A percentile compares a stretch with the other conserved stretches of the same genome.
phyloP scores from a whole-genome alignment of 2,329 filamentous ascomycete genomes.

The Xylaria sp. region DNA sequence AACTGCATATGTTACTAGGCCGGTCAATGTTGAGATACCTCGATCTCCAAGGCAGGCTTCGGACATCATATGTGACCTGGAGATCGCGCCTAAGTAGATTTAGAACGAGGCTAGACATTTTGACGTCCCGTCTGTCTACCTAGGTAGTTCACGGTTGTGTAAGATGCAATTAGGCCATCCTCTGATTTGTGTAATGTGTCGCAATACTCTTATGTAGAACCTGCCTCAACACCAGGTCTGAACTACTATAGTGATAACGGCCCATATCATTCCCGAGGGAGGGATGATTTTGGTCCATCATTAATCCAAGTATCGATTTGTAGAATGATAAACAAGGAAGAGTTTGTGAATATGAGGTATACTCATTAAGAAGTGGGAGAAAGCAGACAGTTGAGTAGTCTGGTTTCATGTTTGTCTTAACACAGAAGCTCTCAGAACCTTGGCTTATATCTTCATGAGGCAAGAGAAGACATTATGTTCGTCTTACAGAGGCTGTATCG shows the following conservation, averaged over 20 bases:
- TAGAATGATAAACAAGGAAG: neutral
- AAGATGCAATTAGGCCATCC: too few species aligned
- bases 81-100: neutral
- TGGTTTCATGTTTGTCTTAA: neutral
- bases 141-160: too few species aligned
- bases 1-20: neutral
- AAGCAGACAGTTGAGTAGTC: neutral
- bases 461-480: neutral
- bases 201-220: neutral
- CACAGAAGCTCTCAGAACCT: neutral
- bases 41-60: neutral
- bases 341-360: neutral
- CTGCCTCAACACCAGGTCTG: neutral
- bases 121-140: neutral
- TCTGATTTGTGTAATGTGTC: neutral
- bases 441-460: neutral
- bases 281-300: neutral
- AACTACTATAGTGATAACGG: neutral
- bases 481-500: neutral
- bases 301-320: neutral
- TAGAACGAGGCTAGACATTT: neutral
- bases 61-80: neutral
- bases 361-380: neutral
- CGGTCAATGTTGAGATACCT: neutral
- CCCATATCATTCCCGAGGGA: too few species aligned